phyloP scores from a whole-genome alignment of 148 eudicot genomes.

The Beta vulgaris region DNA sequence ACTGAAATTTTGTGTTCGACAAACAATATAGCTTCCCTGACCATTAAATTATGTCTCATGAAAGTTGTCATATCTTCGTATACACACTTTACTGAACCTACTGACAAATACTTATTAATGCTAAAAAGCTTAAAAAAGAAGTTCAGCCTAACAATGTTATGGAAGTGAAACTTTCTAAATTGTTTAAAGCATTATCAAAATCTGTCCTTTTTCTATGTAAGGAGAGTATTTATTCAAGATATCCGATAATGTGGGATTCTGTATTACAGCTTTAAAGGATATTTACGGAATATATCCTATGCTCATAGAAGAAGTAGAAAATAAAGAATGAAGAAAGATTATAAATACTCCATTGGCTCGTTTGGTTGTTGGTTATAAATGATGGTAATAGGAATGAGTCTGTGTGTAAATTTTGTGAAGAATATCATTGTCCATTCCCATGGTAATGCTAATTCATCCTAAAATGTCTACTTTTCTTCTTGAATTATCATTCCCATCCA shows the following conservation, averaged over 20 bases:
- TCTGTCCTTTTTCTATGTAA: background rate
- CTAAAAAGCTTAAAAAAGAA: background rate
- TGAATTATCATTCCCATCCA: too few relatives aligned
- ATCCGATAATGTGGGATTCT: too few relatives aligned
- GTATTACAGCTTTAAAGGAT: too few relatives aligned
- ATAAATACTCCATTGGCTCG: background rate
- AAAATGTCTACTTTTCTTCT: too few relatives aligned
- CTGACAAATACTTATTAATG: background rate
- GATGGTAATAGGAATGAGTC: too few relatives aligned
- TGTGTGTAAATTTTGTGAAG: too few relatives aligned
- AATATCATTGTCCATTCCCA: too few relatives aligned
- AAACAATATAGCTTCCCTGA: conserved; percentile 1
- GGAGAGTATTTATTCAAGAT: background rate
- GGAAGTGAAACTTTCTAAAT: background rate
- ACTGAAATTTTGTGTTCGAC: background rate
- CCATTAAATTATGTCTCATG: too few relatives aligned
- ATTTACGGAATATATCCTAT: too few relatives aligned
- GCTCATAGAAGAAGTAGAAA: background rate
- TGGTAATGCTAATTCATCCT: too few relatives aligned
- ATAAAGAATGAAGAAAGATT: background rate
- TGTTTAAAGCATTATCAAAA: background rate
- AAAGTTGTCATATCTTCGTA: background rate
- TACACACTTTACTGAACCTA: background rate
- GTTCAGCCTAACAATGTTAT: background rate
- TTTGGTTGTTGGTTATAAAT: too few relatives aligned